Evolutionary conservation across 495 filamentous ascomycete species (phyloP), one percentile per base, ranked within the genome.

Genomic region (Podospora conica): DNA sequence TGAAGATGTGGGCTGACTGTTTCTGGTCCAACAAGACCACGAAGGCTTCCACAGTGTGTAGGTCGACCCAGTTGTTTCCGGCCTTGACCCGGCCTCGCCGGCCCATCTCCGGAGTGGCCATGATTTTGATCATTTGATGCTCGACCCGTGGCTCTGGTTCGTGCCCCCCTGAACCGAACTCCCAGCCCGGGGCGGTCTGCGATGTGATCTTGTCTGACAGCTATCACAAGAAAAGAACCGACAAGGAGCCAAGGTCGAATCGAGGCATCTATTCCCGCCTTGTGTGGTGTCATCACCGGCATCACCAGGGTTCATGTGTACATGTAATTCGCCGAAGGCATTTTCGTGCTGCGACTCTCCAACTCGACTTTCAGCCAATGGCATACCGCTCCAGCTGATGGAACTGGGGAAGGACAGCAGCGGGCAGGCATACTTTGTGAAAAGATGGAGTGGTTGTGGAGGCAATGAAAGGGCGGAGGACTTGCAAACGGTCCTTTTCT

Each of bases 401-500:
- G 40, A 48, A 11, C 40, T 48, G 40, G 15, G 40, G 40, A 48
- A 48, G 40, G 18, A 8, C 40, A 6, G 40, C 18, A n/a, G 40
- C 40, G 40, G 40, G 40, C 15, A 48, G 40, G 40, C 15, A n/a
- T n/a, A n/a, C n/a, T n/a, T n/a, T n/a, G n/a, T n/a, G n/a, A n/a
- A 6, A 48, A 12, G 40, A 48, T 48, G 40, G 40, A n/a, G 61
- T 21, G 61, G 24, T 10, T n/a, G 61, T 31, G 63, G 63, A 64
- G 55, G 20, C 31, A 1, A 27, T 21, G 23, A 21, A 24, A 58
- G 55, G 28, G 9, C 11, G 53, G 21, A 23, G 18, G 62, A 63
- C 68, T 72, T 48, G 70, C 68, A 74, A 74, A 74, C 72, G 72
- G 72, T 74, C 72, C 72, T 72, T 74, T 73, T 72, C 66, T 70